Evolutionary conservation across 2,329 filamentous ascomycete genomes (phyloP).

Genomic region (Venturia aucupariae): DNA sequence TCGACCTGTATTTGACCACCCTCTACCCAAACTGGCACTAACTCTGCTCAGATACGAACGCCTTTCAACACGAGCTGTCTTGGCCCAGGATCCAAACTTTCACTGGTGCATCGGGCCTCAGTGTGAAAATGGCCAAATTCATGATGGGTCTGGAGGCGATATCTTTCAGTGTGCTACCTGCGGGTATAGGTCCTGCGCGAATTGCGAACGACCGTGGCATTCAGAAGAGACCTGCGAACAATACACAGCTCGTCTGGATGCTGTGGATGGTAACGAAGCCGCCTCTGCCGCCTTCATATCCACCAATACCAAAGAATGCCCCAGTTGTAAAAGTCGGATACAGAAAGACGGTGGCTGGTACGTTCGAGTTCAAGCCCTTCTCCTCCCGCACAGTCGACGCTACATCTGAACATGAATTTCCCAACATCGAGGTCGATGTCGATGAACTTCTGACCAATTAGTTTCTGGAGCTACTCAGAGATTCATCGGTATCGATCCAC

Average conservation of each 20-base stretch:
- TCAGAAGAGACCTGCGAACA: conserved; percentile 9
- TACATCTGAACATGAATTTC: background rate
- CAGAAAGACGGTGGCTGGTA: conserved; percentile 8
- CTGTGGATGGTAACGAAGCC: background rate
- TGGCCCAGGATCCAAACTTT: background rate
- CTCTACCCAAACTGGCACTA: background rate
- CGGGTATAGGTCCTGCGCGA: background rate
- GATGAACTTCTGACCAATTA: background rate
- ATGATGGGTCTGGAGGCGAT: background rate
- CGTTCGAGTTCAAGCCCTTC: background rate
- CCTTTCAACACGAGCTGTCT: background rate
- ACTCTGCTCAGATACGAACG: conserved; percentile 2
- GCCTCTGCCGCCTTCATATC: conserved; percentile 7
- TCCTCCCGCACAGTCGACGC: background rate
- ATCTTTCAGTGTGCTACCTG: conserved; percentile 4
- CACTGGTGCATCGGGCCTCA: conserved; percentile 1
- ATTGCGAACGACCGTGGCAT: conserved; percentile 10
- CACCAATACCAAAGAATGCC: conserved; percentile 4
- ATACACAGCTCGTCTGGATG: conserved; percentile 2
- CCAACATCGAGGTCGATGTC: background rate
- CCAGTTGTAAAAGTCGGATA: conserved; percentile 5
- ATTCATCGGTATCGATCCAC: background rate
- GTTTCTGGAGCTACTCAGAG: background rate
- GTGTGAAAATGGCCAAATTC: conserved; percentile 7
- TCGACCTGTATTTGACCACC: no score